A percentile compares a stretch with the other conserved stretches of the same genome.
These are phyloP conservation scores for Flaveria trinervia DNA, from an alignment of 129 eudicot species.

Conservation along the genomic window DNA sequence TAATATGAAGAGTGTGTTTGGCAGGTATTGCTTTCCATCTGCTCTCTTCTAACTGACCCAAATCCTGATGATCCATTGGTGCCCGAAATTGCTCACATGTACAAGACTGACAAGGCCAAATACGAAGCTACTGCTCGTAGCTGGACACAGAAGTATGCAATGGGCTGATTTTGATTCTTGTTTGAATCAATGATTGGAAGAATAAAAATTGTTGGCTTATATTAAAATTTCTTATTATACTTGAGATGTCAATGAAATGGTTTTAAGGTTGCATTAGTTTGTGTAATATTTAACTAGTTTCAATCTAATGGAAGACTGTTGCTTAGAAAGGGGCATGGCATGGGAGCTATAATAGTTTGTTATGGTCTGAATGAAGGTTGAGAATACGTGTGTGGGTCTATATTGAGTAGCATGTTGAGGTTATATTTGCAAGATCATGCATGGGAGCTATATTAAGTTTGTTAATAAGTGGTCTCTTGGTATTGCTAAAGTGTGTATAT, in stretches of 20 bases:
- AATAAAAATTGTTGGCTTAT: conserved; percentile 13
- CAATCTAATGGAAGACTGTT: not conserved
- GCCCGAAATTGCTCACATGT: conserved; percentile 82
- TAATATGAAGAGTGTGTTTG: not conserved
- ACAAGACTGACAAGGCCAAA: conserved; percentile 66
- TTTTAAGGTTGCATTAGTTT: conserved; percentile 19
- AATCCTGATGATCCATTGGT: conserved; percentile 78
- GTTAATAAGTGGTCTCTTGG: too few relatives aligned
- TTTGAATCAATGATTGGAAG: conserved; percentile 21
- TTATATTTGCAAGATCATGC: too few relatives aligned
- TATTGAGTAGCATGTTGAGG: too few relatives aligned
- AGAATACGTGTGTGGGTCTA: too few relatives aligned
- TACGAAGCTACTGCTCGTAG: conserved; percentile 80
- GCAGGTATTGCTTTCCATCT: conserved; percentile 68
- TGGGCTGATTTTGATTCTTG: conserved; percentile 42
- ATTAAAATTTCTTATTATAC: conserved; percentile 15
- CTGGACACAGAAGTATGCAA: conserved; percentile 85
- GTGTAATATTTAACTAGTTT: conserved; percentile 34
- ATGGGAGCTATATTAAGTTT: too few relatives aligned
- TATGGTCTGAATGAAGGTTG: too few relatives aligned
- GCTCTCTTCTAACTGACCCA: conserved; percentile 75
- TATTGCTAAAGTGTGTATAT: too few relatives aligned
- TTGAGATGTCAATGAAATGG: conserved; percentile 27
- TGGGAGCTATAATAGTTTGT: too few relatives aligned
- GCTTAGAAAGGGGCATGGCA: too few relatives aligned